Conservation (phyloP, 1,284 basidiomycete genomes). For the Fomes fomentarius region DNA sequence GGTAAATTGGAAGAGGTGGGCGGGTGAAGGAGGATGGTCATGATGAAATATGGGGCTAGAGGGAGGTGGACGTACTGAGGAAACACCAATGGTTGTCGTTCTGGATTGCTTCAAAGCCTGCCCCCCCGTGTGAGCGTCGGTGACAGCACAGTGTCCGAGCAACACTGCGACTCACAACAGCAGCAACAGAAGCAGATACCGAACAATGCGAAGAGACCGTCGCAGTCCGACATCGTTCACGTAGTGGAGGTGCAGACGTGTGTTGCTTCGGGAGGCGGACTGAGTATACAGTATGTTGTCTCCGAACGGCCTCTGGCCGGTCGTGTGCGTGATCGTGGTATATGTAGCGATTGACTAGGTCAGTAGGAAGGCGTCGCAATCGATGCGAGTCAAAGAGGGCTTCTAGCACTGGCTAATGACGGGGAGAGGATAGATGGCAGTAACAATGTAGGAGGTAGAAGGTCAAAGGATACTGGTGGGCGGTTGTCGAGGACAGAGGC, state of each 20-base stretch:
- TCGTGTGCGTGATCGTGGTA: constrained; percentile 1
- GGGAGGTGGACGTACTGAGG: constrained; percentile 13
- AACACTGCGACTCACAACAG: constrained; percentile 12
- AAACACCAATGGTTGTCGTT: constrained; percentile 18
- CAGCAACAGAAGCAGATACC: constrained; percentile 12
- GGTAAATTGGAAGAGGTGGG: not conserved
- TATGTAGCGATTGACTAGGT: not conserved
- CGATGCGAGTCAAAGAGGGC: constrained; percentile 4
- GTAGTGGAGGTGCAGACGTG: not conserved
- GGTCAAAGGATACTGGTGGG: too few relatives aligned
- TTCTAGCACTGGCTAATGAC: too few relatives aligned
- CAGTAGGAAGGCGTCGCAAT: constrained; percentile 4
- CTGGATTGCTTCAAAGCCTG: constrained; percentile 13
- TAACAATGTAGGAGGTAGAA: too few relatives aligned
- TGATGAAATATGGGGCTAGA: not conserved
- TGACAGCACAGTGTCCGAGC: not conserved
- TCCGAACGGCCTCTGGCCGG: not conserved
- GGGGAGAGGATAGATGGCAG: too few relatives aligned
- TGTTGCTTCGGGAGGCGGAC: not conserved
- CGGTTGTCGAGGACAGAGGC: too few relatives aligned
- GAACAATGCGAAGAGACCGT: constrained; percentile 9
- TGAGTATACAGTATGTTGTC: not conserved
- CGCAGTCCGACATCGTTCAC: constrained; percentile 11
- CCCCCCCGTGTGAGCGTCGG: not conserved
- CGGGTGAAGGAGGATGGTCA: not conserved